Conservation (phyloP, 257 asterid genomes). For the Orobanche coerulescens region DNA sequence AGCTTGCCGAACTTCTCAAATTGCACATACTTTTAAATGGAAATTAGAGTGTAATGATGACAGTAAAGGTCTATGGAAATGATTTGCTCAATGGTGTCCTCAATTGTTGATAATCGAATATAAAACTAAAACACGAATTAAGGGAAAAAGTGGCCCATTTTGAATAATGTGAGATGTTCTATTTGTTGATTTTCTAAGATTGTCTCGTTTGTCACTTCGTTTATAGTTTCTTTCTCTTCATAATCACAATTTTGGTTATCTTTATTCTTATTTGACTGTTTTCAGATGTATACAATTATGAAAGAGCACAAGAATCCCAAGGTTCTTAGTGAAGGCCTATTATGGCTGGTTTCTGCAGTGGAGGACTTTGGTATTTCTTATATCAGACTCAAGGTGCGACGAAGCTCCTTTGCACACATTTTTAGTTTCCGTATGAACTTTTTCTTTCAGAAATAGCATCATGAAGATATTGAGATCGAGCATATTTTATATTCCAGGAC, state of each 20-base stretch:
- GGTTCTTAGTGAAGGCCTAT: slow-evolving; percentile 92
- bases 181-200: not conserved
- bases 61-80: not conserved
- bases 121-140: not conserved
- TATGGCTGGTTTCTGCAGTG: slow-evolving; percentile 91
- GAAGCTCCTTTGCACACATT: slow-evolving; percentile 4
- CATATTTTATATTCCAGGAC: slow-evolving; percentile 49
- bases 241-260: slow-evolving; percentile 5
- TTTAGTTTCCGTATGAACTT: slow-evolving; percentile 9
- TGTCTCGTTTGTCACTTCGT: not conserved
- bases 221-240: not conserved
- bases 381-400: slow-evolving; percentile 75
- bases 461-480: not conserved
- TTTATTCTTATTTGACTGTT: slow-evolving; percentile 8
- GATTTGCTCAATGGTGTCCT: slow-evolving; percentile 3
- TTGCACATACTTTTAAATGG: not conserved
- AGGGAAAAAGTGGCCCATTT: not conserved
- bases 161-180: not conserved
- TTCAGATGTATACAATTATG: slow-evolving; percentile 83
- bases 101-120: not conserved
- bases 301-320: slow-evolving; percentile 99
- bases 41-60: not conserved
- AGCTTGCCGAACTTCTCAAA: not conserved
- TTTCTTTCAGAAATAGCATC: not conserved
- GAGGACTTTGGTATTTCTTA: slow-evolving; percentile 84